Evolutionary conservation across 192 early-diverging fungal genomes (phyloP).

Genomic region (Coemansia sp.): DNA sequence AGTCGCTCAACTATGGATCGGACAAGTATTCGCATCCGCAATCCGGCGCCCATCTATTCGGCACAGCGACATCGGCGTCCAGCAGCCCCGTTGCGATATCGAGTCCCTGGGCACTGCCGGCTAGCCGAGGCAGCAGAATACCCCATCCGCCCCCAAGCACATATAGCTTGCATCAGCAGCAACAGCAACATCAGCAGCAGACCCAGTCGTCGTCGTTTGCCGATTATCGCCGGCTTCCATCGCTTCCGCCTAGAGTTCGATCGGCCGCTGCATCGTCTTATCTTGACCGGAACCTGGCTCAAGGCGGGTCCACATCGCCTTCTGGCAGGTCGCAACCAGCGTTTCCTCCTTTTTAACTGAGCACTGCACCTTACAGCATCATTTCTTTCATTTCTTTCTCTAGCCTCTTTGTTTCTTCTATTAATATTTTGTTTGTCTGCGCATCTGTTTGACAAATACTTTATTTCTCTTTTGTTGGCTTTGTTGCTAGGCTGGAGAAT

Average conservation of each 20-base stretch:
- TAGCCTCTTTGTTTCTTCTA: background rate
- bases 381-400: conserved; percentile 8
- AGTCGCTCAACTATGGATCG: conserved; percentile 23
- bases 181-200: conserved; percentile 3
- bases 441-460: background rate
- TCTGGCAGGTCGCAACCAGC: conserved; percentile 13
- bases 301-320: conserved; percentile 8
- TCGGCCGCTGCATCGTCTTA: conserved; percentile 38
- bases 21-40: background rate
- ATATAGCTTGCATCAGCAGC: conserved; percentile 36
- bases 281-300: conserved; percentile 23
- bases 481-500: conserved; percentile 22
- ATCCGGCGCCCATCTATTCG: background rate
- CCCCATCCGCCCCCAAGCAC: conserved; percentile 28
- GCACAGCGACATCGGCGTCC: background rate
- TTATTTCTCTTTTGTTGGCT: conserved; percentile 4
- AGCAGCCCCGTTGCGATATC: background rate
- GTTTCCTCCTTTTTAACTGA: conserved; percentile 9
- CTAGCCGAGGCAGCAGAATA: conserved; percentile 5
- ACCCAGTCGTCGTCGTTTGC: background rate
- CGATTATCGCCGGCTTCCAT: conserved; percentile 45
- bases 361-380: background rate
- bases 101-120: background rate
- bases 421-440: conserved; percentile 1
- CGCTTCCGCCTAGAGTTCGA: conserved; percentile 38